A percentile compares a stretch with the other conserved stretches of the same genome.
Evolutionary conservation across 2,329 filamentous ascomycete species (phyloP).

Genomic region (Clonostachys rhizophaga): DNA sequence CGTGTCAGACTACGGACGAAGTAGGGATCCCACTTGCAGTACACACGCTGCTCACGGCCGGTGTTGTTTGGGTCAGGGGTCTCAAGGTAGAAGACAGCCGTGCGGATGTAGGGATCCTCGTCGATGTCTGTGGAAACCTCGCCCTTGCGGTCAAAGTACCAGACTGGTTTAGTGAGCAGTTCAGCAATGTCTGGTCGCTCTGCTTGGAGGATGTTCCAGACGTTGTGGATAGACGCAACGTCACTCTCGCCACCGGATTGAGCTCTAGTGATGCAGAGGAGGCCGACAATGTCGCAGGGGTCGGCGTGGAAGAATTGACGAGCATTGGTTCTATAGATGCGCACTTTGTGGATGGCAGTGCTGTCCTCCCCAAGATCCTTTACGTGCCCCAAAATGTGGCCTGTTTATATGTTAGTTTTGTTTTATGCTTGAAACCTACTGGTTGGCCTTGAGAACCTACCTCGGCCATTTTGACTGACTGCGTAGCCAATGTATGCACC

Average conservation of each 20-base stretch:
- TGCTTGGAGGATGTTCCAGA: conserved; percentile 73
- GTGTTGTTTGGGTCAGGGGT: conserved; percentile 37
- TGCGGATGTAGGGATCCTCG: conserved; percentile 69
- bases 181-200: conserved; percentile 76
- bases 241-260: conserved; percentile 80
- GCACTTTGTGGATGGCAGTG: conserved; percentile 76
- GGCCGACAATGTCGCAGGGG: conserved; percentile 75
- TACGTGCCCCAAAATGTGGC: conserved; percentile 83
- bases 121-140: conserved; percentile 60
- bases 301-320: conserved; percentile 58
- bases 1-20: conserved; percentile 72
- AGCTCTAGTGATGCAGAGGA: conserved; percentile 74
- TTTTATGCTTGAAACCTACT: no score
- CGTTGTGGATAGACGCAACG: conserved; percentile 69
- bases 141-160: conserved; percentile 91
- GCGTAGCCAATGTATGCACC: conserved; percentile 84
- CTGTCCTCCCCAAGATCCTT: conserved; percentile 84
- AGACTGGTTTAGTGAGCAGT: conserved; percentile 69
- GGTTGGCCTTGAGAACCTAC: no score
- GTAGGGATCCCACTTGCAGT: conserved; percentile 85
- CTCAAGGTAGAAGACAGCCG: conserved; percentile 73
- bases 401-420: conserved; percentile 18
- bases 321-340: conserved; percentile 86
- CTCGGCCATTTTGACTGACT: conserved; percentile 74
- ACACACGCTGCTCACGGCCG: conserved; percentile 13